Evolutionary conservation across 768 basidiomycete genomes (phyloP), one percentile per base, ranked within the genome.

Genomic region (Filobasidium floriforme): DNA sequence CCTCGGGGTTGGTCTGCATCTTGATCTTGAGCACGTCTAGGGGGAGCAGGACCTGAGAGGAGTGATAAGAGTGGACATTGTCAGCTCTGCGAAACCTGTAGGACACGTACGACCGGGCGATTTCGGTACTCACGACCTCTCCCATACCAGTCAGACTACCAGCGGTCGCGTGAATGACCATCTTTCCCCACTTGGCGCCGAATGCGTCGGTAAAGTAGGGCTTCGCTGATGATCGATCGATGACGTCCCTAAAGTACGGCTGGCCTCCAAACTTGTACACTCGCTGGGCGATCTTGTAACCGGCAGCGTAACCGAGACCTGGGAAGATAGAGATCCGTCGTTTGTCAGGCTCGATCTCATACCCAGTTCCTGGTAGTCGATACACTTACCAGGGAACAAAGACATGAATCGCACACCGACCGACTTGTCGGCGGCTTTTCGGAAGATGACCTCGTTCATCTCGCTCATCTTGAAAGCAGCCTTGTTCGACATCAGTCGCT

Each of bases 221-320:
- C 73, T 84, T 85, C 15, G 59, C 11, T 1, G 57, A 29, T 24
- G 44, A 37, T 11, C 44, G 54, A 70, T 83, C 83, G 79, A 99
- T 87, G 76, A 93, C 73, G 81, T 98, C 96, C 80, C 92, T 89
- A 80, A 97, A 96, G 84, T 87, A 98, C 15, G 94, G 94, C 80
- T 99, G 94, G 6, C 94, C 94, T 68, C 94, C 94, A 73, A 98
- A 99, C 81, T 96, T 99, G 86, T 93, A 94, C 73, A 91, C 84
- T 61, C 92, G 86, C 80, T 97, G 92, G 0, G 90, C 80, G 74
- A 97, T 81, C 79, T 98, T 99, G 86, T 98, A 99, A 5, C 96
- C 93, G 29, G 94, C 96, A 5, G 96, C 94, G 76, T 99, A 99
- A 1, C 94, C 94, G 3, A 99, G 86, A 29, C 77, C 61, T 57